Base-by-base conservation (phyloP, 2,329 filamentous ascomycete genomes). In the Xylariaceae sp. region DNA sequence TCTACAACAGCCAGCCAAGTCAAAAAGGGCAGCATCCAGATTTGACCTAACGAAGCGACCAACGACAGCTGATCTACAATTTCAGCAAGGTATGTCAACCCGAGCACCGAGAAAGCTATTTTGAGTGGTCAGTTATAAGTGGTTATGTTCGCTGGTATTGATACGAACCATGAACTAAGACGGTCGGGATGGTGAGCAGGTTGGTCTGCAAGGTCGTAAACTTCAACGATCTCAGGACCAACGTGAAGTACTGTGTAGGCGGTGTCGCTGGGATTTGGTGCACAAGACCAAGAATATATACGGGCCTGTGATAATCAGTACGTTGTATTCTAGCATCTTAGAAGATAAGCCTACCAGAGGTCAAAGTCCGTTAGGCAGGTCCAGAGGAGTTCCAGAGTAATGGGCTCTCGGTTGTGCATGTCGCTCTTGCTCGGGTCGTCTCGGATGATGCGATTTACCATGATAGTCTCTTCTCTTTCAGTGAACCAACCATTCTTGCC, bases 11-110 rank as follows among this genome's bases (percentile, higher is more conserved):
- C 63, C 7, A 84, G 69, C 14, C 75, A 75, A 31, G 85, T 65
- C 34, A 88, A 61, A 54, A 81, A 81, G 0, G 83, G 83, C 3
- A 87, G 68, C 2, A 76, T 72, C 84, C 84, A 88, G 7, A 87
- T 57, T n/a, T 47, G 70, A 73, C 67, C 67, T 28, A 66, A 72
- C 13, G 70, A 74, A 38, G 71, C 75, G 7, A 63, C 64, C n/a
- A 77, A 64, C 7, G 76, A 58, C 6, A 74, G 73, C 56, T 79
- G 68, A 68, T 78, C 60, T 65, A 78, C 60, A 67, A 70, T 71
- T 65, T 76, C 74, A 39, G 67, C 66, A 13, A 73, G 44, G 44
- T 74, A 72, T 3, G 70, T 70, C 11, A 73, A 53, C 0, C 45
- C 52, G 10, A 74, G 56, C 65, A 71, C 71, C 28, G 65, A 68